Conservation (phyloP, 805 yeast genomes). For the Hanseniaspora mollemarum region DNA sequence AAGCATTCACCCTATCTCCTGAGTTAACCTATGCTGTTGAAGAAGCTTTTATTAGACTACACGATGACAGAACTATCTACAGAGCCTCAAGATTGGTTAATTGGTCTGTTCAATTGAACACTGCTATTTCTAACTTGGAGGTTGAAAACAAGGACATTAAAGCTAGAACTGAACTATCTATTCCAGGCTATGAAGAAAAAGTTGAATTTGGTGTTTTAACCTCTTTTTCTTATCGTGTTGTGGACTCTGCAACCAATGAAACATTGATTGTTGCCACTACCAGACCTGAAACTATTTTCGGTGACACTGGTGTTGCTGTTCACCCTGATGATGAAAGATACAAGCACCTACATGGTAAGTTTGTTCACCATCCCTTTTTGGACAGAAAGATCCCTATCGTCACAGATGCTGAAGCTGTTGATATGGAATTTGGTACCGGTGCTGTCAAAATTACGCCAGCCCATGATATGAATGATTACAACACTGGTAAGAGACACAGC, state of each 20-base stretch:
- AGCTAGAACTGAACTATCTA: slow-evolving; percentile 67
- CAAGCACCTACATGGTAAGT: slow-evolving; percentile 89
- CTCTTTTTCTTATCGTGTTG: slow-evolving; percentile 86
- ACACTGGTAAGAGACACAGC: slow-evolving; percentile 86
- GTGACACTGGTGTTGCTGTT: slow-evolving; percentile 96
- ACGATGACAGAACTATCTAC: slow-evolving; percentile 90
- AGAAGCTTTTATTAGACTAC: slow-evolving; percentile 83
- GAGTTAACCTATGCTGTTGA: slow-evolving; percentile 65
- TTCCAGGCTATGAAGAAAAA: slow-evolving; percentile 82
- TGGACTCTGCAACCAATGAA: slow-evolving; percentile 57
- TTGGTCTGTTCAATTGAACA: slow-evolving; percentile 91
- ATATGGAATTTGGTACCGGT: slow-evolving; percentile 99
- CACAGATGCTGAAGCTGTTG: slow-evolving; percentile 86
- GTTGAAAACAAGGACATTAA: slow-evolving; percentile 84
- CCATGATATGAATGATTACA: slow-evolving; percentile 94
- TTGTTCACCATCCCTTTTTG: slow-evolving; percentile 78
- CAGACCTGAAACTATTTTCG: slow-evolving; percentile 96
- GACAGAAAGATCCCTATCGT: slow-evolving; percentile 78
- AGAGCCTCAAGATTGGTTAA: slow-evolving; percentile 87
- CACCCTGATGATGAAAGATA: slow-evolving; percentile 93
- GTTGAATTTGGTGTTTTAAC: slow-evolving; percentile 95
- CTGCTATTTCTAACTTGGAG: slow-evolving; percentile 92
- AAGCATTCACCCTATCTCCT: slow-evolving; percentile 84
- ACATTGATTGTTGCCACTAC: slow-evolving; percentile 89
- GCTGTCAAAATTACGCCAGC: slow-evolving; percentile 99